Conservation (phyloP, 2,329 filamentous ascomycete species). For the Salinomyces thailandicus region DNA sequence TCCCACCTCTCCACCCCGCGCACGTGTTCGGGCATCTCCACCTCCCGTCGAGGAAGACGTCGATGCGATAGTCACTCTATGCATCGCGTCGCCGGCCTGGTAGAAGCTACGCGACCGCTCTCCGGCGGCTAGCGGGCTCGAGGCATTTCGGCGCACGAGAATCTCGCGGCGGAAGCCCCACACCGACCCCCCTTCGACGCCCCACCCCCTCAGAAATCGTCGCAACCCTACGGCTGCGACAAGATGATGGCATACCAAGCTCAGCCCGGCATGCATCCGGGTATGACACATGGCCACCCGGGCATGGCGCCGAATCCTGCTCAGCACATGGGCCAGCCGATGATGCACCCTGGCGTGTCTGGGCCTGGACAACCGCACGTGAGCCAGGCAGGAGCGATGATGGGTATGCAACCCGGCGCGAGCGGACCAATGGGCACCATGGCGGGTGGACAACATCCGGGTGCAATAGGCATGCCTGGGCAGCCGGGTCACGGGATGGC, state of each 20-base stretch:
- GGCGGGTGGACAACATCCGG: conserved; percentile 22
- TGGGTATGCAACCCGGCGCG: conserved; percentile 65
- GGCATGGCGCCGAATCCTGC: conserved; percentile 54
- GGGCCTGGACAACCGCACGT: conserved; percentile 62
- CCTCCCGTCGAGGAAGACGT: not conserved
- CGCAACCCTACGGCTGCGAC: conserved; percentile 10
- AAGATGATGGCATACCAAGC: conserved; percentile 66
- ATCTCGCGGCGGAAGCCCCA: too few relatives aligned
- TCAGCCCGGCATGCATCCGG: conserved; percentile 62
- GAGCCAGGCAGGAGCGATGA: conserved; percentile 59
- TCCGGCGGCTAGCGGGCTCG: conserved; percentile 15
- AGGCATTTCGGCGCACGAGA: conserved; percentile 1
- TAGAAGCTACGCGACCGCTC: conserved; percentile 20
- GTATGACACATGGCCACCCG: conserved; percentile 50
- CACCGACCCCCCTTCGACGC: not conserved
- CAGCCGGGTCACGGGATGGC: conserved; percentile 17
- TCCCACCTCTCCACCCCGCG: not conserved
- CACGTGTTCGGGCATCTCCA: not conserved
- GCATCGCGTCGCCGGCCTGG: conserved; percentile 17
- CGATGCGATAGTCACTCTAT: conserved; percentile 13
- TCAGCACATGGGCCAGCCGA: conserved; percentile 58
- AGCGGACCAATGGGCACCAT: conserved; percentile 38
- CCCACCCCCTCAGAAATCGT: conserved; percentile 1
- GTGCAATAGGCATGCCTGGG: conserved; percentile 16
- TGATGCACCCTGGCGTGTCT: conserved; percentile 60